phyloP scores from a whole-genome alignment of 2,329 filamentous ascomycete species.

The Cladobotryum protrusum region DNA sequence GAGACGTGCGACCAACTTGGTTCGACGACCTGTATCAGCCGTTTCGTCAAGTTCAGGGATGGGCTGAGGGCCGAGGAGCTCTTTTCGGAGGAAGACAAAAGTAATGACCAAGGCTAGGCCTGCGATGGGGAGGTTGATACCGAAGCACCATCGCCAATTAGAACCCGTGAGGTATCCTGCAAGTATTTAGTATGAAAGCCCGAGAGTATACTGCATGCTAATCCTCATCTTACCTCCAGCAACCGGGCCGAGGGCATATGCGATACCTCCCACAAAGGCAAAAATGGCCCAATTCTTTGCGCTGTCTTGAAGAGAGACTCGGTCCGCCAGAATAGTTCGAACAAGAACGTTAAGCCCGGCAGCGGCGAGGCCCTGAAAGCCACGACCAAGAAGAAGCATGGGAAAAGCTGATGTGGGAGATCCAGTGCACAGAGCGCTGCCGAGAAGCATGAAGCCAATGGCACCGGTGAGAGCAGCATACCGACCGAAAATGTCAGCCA shows the following conservation, averaged over 20 bases:
- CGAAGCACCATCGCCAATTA: conserved; percentile 63
- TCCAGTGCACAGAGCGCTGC: conserved; percentile 55
- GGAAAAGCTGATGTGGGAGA: conserved; percentile 48
- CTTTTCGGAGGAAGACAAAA: conserved; percentile 51
- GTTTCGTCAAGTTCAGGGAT: conserved; percentile 40
- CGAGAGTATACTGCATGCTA: too few species aligned
- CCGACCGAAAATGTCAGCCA: conserved; percentile 59
- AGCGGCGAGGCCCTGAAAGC: conserved; percentile 55
- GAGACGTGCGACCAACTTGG: conserved; percentile 38
- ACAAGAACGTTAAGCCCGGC: conserved; percentile 56
- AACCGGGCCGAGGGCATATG: conserved; percentile 56
- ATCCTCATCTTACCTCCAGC: conserved; percentile 42
- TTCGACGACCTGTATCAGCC: conserved; percentile 24
- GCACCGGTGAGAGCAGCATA: conserved; percentile 52
- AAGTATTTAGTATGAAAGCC: background rate
- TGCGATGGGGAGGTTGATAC: conserved; percentile 53
- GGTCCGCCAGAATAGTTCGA: conserved; percentile 58
- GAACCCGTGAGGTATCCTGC: conserved; percentile 43
- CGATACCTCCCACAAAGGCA: conserved; percentile 51
- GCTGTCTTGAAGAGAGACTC: conserved; percentile 55
- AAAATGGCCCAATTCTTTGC: conserved; percentile 58
- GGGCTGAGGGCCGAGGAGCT: conserved; percentile 49
- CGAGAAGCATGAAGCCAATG: conserved; percentile 51
- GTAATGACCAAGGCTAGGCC: conserved; percentile 46
- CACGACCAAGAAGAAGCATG: conserved; percentile 56